phyloP scores from a whole-genome alignment of 345 rosid species.

The Eutrema heterophyllum region DNA sequence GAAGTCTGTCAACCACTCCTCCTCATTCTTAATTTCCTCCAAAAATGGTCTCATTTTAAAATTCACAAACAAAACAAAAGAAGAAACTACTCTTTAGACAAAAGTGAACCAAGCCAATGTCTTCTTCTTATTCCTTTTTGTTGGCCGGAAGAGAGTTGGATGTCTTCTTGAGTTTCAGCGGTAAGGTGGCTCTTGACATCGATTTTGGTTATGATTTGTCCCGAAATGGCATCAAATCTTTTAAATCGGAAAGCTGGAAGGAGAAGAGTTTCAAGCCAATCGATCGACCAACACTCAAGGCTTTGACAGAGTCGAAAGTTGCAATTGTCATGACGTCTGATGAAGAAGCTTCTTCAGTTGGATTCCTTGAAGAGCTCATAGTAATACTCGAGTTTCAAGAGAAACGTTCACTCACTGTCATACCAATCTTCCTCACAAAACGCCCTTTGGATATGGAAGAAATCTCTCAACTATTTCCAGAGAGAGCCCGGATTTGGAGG shows the following conservation, averaged over 20 bases:
- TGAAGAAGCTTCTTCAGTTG: background rate
- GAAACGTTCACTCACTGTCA: background rate
- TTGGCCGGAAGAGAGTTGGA: slow-evolving; percentile 1
- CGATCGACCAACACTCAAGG: background rate
- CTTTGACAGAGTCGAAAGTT: background rate
- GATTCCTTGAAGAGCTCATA: slow-evolving; percentile 5
- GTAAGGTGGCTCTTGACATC: background rate
- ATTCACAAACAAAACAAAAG: too few relatives aligned
- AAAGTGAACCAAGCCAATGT: background rate
- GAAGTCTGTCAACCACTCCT: too few relatives aligned
- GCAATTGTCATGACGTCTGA: background rate
- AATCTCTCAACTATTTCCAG: background rate
- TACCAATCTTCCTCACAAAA: background rate
- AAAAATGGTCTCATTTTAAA: background rate
- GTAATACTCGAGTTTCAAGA: background rate
- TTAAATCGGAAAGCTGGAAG: background rate
- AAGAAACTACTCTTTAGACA: too few relatives aligned
- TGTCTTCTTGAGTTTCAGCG: slow-evolving; percentile 2
- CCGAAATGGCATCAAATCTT: background rate
- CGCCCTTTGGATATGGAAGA: background rate
- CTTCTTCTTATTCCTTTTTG: background rate
- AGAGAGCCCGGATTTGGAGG: background rate
- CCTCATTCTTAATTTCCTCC: too few relatives aligned
- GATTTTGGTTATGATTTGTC: background rate
- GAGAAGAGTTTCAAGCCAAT: background rate